phyloP scores from a whole-genome alignment of 768 basidiomycete genomes.

The Psilocybe tampanensis region DNA sequence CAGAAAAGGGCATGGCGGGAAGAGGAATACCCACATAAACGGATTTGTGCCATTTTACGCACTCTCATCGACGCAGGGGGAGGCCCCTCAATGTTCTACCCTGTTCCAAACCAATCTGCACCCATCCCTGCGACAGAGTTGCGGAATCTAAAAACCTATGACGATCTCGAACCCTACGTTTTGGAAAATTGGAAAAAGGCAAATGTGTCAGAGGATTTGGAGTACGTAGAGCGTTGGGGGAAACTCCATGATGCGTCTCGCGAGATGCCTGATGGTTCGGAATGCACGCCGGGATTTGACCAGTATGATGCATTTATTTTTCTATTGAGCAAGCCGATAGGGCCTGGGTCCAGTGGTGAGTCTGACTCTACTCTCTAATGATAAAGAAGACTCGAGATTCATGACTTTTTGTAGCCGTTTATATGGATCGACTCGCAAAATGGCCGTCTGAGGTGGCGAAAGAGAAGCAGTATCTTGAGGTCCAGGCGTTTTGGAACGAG shows the following conservation, averaged over 20 bases:
- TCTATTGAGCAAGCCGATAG: background rate
- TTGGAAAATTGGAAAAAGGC: background rate
- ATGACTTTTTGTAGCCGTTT: background rate
- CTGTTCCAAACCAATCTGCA: background rate
- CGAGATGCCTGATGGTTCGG: background rate
- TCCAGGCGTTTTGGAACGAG: background rate
- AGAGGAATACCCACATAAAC: slow-evolving; percentile 2
- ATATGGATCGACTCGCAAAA: background rate
- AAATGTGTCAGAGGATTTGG: background rate
- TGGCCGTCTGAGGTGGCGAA: background rate
- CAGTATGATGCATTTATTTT: background rate
- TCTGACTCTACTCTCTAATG: background rate
- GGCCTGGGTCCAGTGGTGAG: background rate
- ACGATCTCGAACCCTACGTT: background rate
- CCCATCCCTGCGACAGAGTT: background rate
- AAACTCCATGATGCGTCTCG: background rate
- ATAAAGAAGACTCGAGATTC: background rate
- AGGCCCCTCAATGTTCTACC: background rate
- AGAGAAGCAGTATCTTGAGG: background rate
- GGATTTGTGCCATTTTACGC: slow-evolving; percentile 2
- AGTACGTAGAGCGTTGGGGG: background rate
- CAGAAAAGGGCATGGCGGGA: background rate
- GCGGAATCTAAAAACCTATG: background rate
- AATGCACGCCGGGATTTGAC: background rate
- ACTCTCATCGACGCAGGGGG: background rate